Base-by-base conservation (phyloP, 2,329 filamentous ascomycete species). In the Endoconidiophora laricicola region DNA sequence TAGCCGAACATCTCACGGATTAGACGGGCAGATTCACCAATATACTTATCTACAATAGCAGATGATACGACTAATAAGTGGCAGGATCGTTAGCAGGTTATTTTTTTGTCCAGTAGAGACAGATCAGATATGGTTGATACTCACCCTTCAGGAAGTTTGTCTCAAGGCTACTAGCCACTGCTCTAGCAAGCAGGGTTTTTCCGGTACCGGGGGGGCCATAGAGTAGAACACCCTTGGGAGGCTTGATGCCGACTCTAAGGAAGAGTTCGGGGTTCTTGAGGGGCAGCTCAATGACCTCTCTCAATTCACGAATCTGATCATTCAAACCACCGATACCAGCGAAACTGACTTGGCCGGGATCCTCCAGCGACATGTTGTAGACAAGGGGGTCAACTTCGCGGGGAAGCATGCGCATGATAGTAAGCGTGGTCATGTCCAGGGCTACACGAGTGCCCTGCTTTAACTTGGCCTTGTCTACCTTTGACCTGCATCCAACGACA, bases 1-100 rank as follows among this genome's bases (percentile, higher is more conserved):
- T 98, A 98, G 52, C 91, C 93, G 62, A 98, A 98, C 93, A 98
- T 98, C 67, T 98, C 91, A 65, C 91, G 81, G 61, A 98, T 98
- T 57, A 98, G 73, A 57, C 93, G 83, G 37, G 91, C 91, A 9
- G 91, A 98, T 69, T 98, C 91, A 66, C 91, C 91, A 56, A 98
- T 98, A 63, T 98, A 98, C 67, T 98, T 98, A 73, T 98, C 93
- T 55, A 98, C 91, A 61, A 98, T 98, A 24, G 91, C 93, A 41
- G 91, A 98, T 3, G 91, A 96, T 26, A 98, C 91, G 55, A 98
- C 91, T 94, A 58, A 12, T 12, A 54, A 54, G 16, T 4, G 22
- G 12, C 7, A 10, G 14, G 14, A 38, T 22, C 6, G 49, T 59
- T 52, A 58, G 58, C 16, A 18, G 16, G 16, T 18, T 18, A 18